Evolutionary conservation across 1,139 yeast species (phyloP).

Genomic region (Yamadazyma atmosphaerica): DNA sequence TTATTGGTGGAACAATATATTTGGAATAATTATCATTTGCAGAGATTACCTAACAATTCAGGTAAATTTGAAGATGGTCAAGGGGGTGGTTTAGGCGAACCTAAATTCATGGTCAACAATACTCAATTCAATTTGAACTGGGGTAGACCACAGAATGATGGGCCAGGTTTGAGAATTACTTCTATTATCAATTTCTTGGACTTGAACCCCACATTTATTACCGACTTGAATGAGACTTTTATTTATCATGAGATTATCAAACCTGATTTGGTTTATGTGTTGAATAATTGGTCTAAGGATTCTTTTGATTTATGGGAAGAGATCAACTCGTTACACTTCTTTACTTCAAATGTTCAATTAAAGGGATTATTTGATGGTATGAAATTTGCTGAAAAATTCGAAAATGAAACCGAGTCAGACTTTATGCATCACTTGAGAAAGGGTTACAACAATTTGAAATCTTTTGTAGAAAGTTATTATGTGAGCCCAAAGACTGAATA

Average conservation of each 20-base stretch:
- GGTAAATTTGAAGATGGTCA: conserved; percentile 50
- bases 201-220: conserved; percentile 9
- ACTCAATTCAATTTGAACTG: conserved; percentile 61
- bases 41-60: conserved; percentile 65
- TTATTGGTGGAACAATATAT: conserved; percentile 59
- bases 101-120: conserved; percentile 73
- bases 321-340: conserved; percentile 69
- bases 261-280: conserved; percentile 70
- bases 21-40: conserved; percentile 56
- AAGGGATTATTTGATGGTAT: conserved; percentile 66
- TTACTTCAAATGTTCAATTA: conserved; percentile 73
- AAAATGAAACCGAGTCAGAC: conserved; percentile 28
- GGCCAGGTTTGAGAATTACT: conserved; percentile 80
- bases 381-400: conserved; percentile 31
- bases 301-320: conserved; percentile 98
- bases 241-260: conserved; percentile 57
- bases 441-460: conserved; percentile 33
- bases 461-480: conserved; percentile 39
- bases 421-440: conserved; percentile 25
- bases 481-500: conserved; percentile 46
- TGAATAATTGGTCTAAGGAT: conserved; percentile 58
- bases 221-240: conserved; percentile 22
- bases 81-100: conserved; percentile 76
- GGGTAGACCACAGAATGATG: conserved; percentile 98
- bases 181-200: conserved; percentile 59